phyloP scores from a whole-genome alignment of 1,284 basidiomycete species.

The Golubevia pallescens region DNA sequence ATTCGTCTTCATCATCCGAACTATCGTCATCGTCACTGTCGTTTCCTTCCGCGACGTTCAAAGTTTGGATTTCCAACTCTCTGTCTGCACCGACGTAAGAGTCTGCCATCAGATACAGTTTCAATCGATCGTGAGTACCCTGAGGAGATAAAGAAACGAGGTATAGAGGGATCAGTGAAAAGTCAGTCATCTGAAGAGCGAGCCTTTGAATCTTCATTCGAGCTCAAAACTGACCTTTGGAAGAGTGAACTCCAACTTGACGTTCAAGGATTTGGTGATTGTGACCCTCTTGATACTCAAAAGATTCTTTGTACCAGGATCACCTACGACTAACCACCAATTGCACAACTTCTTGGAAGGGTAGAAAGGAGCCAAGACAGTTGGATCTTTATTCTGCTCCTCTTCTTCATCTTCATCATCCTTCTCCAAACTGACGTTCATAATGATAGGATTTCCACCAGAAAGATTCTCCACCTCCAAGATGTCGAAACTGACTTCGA shows the following conservation, averaged over 20 bases:
- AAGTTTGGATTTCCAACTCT: slow-evolving; percentile 30
- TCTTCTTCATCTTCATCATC: slow-evolving; percentile 84
- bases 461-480: slow-evolving; percentile 80
- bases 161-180: background rate
- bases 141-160: slow-evolving; percentile 67
- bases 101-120: slow-evolving; percentile 91
- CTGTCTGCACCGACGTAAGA: slow-evolving; percentile 70
- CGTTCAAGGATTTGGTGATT: slow-evolving; percentile 76
- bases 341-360: slow-evolving; percentile 88
- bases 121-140: slow-evolving; percentile 78
- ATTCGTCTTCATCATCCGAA: slow-evolving; percentile 25
- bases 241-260: slow-evolving; percentile 83
- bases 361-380: slow-evolving; percentile 88
- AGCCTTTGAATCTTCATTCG: too few species aligned
- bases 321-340: slow-evolving; percentile 96
- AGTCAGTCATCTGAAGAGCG: too few species aligned
- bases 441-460: slow-evolving; percentile 79
- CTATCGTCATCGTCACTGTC: slow-evolving; percentile 41
- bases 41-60: slow-evolving; percentile 45
- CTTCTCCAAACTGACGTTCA: slow-evolving; percentile 80
- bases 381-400: slow-evolving; percentile 65
- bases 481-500: slow-evolving; percentile 84
- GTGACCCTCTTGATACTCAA: slow-evolving; percentile 95
- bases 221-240: too few species aligned
- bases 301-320: slow-evolving; percentile 74